Conservation (phyloP, 371 early-diverging fungal genomes). For the Circinella umbellata region DNA sequence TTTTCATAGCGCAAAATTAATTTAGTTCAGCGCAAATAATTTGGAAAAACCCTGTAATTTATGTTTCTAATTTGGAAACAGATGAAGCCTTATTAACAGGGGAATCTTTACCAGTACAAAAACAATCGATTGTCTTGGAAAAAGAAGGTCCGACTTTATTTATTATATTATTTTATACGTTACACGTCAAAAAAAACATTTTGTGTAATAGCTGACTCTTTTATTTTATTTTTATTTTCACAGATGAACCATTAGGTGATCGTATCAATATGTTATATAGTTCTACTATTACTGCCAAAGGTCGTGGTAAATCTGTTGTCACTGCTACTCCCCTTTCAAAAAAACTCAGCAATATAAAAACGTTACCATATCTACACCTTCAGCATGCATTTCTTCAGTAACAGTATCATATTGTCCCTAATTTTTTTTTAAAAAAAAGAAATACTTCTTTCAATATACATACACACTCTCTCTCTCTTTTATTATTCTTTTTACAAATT, state of each 20-base stretch:
- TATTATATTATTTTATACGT: no score
- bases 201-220: constrained; percentile 11
- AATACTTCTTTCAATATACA: no score
- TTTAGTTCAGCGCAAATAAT: no score
- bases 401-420: constrained; percentile 20
- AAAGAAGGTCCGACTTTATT: neutral
- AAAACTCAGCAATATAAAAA: constrained; percentile 10
- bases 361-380: constrained; percentile 44
- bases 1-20: no score
- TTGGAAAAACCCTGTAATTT: no score
- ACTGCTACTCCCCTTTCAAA: no score
- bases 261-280: constrained; percentile 72
- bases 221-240: neutral
- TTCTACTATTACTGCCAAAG: constrained; percentile 61
- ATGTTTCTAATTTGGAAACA: constrained; percentile 83
- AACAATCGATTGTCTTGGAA: constrained; percentile 24
- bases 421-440: no score
- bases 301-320: constrained; percentile 72
- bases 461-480: no score
- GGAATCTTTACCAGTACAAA: constrained; percentile 74
- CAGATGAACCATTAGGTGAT: constrained; percentile 46
- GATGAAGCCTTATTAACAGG: constrained; percentile 90
- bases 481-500: neutral
- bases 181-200: neutral
- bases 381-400: constrained; percentile 39